These are phyloP conservation scores for Nothophaeocryptopus gaeumannii DNA, from an alignment of 2,329 filamentous ascomycete genomes.

Conservation along the genomic window DNA sequence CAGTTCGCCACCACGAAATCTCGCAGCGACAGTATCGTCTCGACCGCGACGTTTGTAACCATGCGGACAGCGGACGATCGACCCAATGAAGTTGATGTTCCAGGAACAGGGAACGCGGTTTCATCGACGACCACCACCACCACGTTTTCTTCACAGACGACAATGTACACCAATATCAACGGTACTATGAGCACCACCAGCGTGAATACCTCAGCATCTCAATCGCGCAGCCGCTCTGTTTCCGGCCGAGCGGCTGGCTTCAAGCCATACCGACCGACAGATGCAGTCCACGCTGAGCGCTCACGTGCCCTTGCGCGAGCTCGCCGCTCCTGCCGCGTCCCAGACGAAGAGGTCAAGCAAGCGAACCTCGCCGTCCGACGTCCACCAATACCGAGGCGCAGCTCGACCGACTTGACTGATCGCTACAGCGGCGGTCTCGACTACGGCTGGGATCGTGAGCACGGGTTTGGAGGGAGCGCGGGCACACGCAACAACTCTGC, in stretches of 20 bases:
- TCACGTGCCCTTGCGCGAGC: conserved; percentile 26
- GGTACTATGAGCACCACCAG: conserved; percentile 13
- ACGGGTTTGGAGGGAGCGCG: conserved; percentile 37
- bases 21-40: conserved; percentile 29
- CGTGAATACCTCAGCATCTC: conserved; percentile 6
- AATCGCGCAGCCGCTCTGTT: neutral
- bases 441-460: conserved; percentile 37
- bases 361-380: conserved; percentile 1
- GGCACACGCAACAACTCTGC: conserved; percentile 32
- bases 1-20: conserved; percentile 18
- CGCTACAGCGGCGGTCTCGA: conserved; percentile 38
- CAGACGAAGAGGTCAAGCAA: conserved; percentile 5
- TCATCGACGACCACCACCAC: conserved; percentile 15
- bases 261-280: conserved; percentile 25
- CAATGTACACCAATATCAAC: conserved; percentile 7
- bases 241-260: conserved; percentile 14
- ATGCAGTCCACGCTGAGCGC: conserved; percentile 26
- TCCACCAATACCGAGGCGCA: conserved; percentile 1
- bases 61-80: conserved; percentile 23
- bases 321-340: conserved; percentile 17
- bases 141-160: conserved; percentile 9
- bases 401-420: conserved; percentile 21
- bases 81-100: conserved; percentile 15
- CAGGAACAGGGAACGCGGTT: conserved; percentile 16
- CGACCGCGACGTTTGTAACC: conserved; percentile 26